A percentile compares a stretch with the other conserved stretches of the same genome.
Evolutionary conservation across 352 stramenopile species (phyloP).

Genomic region (Phytophthora gonapodyides): DNA sequence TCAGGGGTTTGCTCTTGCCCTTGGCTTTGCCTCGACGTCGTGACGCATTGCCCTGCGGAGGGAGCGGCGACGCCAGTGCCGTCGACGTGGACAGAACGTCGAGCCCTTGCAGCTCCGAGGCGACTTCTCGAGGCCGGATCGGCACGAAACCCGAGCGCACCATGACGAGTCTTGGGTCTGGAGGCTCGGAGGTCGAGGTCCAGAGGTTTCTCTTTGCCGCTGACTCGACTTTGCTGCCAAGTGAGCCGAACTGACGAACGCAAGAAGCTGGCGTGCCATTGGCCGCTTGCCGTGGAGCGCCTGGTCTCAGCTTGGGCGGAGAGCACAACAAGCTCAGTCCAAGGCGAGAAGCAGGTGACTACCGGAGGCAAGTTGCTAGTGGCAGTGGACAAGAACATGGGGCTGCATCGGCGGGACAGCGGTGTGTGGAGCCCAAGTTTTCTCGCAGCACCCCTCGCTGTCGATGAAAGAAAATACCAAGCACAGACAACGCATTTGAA

Average conservation of each 20-base stretch:
- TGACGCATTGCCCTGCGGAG: not conserved
- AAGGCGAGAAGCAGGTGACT: too few relatives aligned
- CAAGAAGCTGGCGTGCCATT: slow-evolving; percentile 9
- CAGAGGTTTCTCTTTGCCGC: not conserved
- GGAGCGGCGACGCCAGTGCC: not conserved
- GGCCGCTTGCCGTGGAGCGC: not conserved
- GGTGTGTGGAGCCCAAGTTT: too few relatives aligned
- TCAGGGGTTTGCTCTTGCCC: slow-evolving; percentile 21
- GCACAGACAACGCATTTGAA: too few relatives aligned
- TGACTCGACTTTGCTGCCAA: not conserved
- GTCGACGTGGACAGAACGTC: not conserved
- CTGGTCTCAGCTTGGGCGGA: not conserved
- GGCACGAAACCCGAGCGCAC: slow-evolving; percentile 12
- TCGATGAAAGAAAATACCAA: too few relatives aligned
- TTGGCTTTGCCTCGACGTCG: slow-evolving; percentile 17
- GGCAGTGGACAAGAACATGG: too few relatives aligned
- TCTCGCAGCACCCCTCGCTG: too few relatives aligned
- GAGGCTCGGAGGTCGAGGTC: slow-evolving; percentile 3
- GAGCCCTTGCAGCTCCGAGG: not conserved
- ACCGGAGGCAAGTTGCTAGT: too few relatives aligned
- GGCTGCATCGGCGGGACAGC: too few relatives aligned
- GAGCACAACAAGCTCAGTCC: not conserved
- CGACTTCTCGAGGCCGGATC: slow-evolving; percentile 12
- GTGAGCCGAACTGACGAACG: slow-evolving; percentile 10
- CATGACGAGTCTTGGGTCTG: slow-evolving; percentile 2